These are phyloP conservation scores for maize (Zea mays) DNA, from an alignment of 176 grass and related monocot species.

Conservation along the genomic window DNA sequence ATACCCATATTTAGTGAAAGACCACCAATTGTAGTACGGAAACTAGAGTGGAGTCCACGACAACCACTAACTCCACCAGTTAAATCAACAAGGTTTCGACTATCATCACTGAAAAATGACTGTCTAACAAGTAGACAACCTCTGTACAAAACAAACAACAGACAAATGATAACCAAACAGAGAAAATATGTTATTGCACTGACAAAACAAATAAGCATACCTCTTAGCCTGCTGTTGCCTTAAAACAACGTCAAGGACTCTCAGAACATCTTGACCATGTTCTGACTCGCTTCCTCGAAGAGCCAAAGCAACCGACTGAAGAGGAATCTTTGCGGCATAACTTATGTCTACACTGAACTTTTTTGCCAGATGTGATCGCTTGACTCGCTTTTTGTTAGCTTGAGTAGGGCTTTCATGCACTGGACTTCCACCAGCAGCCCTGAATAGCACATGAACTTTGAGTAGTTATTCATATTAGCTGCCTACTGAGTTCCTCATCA, in stretches of 20 bases:
- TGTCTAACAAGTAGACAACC: constrained; percentile 68
- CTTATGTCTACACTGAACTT: constrained; percentile 60
- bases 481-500: constrained; percentile 20
- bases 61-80: constrained; percentile 62
- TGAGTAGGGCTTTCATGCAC: constrained; percentile 49
- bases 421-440: constrained; percentile 54
- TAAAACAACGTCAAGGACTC: constrained; percentile 86
- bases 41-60: constrained; percentile 74
- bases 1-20: constrained; percentile 70
- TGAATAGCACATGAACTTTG: constrained; percentile 40
- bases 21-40: constrained; percentile 51
- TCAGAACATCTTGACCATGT: constrained; percentile 67
- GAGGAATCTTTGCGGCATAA: constrained; percentile 73
- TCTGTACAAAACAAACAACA: constrained; percentile 44
- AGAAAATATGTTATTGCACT: not conserved
- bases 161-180: constrained; percentile 20
- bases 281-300: constrained; percentile 60
- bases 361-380: constrained; percentile 60
- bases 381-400: constrained; percentile 65
- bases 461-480: constrained; percentile 24
- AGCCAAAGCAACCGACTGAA: constrained; percentile 63
- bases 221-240: constrained; percentile 90
- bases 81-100: constrained; percentile 68
- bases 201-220: constrained; percentile 39
- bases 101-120: constrained; percentile 67